phyloP scores from a whole-genome alignment of 2,329 filamentous ascomycete genomes.

The Akanthomyces dipterigenus region DNA sequence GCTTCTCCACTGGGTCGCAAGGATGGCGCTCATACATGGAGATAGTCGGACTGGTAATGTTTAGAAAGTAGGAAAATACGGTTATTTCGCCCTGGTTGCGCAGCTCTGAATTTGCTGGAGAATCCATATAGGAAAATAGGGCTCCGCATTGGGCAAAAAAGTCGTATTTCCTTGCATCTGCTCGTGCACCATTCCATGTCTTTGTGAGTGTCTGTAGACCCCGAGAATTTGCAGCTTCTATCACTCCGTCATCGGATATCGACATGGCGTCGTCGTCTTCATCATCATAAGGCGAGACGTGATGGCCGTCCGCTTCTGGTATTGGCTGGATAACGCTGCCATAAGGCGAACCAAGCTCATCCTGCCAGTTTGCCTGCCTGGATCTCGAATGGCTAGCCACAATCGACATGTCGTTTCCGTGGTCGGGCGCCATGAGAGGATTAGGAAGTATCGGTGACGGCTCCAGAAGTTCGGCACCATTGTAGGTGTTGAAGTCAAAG shows the following conservation, averaged over 20 bases:
- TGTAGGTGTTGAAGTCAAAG: conserved; percentile 8
- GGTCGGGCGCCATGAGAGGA: not conserved
- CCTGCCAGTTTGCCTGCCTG: not conserved
- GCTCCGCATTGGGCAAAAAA: conserved; percentile 41
- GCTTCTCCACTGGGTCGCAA: conserved; percentile 56
- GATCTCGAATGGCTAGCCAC: not conserved
- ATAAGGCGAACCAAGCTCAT: not conserved
- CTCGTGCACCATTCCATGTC: conserved; percentile 30
- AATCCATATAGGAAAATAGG: conserved; percentile 60
- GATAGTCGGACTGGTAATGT: conserved; percentile 77
- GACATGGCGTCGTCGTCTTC: conserved; percentile 14
- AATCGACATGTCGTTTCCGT: not conserved
- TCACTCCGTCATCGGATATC: conserved; percentile 12
- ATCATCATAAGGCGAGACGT: not conserved
- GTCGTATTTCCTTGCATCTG: conserved; percentile 36
- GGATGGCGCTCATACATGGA: conserved; percentile 83
- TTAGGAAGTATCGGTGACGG: not conserved
- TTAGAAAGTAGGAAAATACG: conserved; percentile 88
- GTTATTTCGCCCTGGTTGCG: conserved; percentile 73
- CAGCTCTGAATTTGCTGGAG: conserved; percentile 62
- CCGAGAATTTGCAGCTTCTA: not conserved
- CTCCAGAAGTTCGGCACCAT: not conserved
- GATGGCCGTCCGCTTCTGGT: not conserved
- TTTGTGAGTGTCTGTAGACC: not conserved
- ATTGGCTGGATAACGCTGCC: not conserved